These are phyloP conservation scores for Coemansia sp. DNA, from an alignment of 371 early-diverging fungal species.

Conservation along the genomic window DNA sequence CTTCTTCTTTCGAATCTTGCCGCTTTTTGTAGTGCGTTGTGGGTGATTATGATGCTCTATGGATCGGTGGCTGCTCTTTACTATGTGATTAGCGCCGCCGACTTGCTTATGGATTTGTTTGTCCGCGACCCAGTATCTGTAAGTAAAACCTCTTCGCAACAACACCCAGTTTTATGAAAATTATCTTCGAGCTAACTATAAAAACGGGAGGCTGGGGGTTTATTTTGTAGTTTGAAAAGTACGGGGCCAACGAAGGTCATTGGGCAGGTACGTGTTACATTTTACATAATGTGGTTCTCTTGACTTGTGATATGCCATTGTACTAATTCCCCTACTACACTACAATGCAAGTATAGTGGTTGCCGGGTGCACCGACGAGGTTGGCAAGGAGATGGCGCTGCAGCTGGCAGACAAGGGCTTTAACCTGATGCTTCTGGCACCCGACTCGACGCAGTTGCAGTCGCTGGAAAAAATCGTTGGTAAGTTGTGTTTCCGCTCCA, in stretches of 20 bases:
- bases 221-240: constrained; percentile 63
- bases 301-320: neutral
- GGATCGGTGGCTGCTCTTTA: constrained; percentile 32
- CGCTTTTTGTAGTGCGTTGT: constrained; percentile 22
- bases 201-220: no score
- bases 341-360: constrained; percentile 68
- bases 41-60: constrained; percentile 42
- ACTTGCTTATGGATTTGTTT: constrained; percentile 38
- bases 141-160: constrained; percentile 8
- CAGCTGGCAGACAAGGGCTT: constrained; percentile 83
- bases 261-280: constrained; percentile 72
- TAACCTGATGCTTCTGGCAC: constrained; percentile 85
- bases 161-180: neutral
- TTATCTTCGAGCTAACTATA: no score
- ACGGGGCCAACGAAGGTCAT: constrained; percentile 75
- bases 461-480: constrained; percentile 66
- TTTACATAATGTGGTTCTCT: neutral
- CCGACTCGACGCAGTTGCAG: constrained; percentile 79
- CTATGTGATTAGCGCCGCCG: constrained; percentile 29
- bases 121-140: constrained; percentile 33
- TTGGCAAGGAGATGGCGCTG: constrained; percentile 90
- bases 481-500: constrained; percentile 43
- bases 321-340: constrained; percentile 19
- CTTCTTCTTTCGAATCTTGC: neutral
- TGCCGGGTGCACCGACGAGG: constrained; percentile 96